Base-by-base conservation (phyloP, 2,329 filamentous ascomycete species). In the Celoporthe dispersa region DNA sequence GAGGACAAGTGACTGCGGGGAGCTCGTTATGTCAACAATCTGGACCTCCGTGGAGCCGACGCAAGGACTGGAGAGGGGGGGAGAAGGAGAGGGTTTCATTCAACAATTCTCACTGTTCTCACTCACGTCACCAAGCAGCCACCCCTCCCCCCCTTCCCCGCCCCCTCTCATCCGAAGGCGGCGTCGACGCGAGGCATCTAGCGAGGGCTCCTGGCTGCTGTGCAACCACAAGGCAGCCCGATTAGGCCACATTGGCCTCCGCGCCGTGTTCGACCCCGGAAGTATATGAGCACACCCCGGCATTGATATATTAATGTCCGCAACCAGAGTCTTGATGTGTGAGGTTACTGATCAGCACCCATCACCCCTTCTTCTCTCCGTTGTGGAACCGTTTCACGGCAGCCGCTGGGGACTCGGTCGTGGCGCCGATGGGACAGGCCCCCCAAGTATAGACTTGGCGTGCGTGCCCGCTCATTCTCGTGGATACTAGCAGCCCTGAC, bases 221-320 rank as follows among this genome's bases (percentile, higher is more conserved):
- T 69, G 51, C 33, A 59, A 69, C 70, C 51, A 41, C 53, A 67
- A 25, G 28, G 53, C 41, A 66, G 33, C 51, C 57, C 48, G 41
- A 64, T 64, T 69, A 69, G 60, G 63, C 62, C 48, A 48, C 53
- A 59, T 69, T 60, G 63, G 63, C 57, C 69, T 41, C 67, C 64
- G 28, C 59, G 57, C 63, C 67, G 35, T 44, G 35, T 68, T 60
- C 59, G n/a, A 62, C n/a, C 67, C 67, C 67, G 57, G 64, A 66
- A 48, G 35, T 55, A 53, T 51, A 67, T 39, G 25, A 53, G 44
- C 53, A 31, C 62, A 55, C 51, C 70, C 39, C 66, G 64, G 33
- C 19, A 60, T 55, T 53, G 64, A 60, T 48, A 53, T 67, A 39
- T 35, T 53, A 67, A 59, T 33, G 48, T 39, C 51, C 48, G 51